Evolutionary conservation across 345 rosid species (phyloP).

Genomic region (Citrus mangshanensis): DNA sequence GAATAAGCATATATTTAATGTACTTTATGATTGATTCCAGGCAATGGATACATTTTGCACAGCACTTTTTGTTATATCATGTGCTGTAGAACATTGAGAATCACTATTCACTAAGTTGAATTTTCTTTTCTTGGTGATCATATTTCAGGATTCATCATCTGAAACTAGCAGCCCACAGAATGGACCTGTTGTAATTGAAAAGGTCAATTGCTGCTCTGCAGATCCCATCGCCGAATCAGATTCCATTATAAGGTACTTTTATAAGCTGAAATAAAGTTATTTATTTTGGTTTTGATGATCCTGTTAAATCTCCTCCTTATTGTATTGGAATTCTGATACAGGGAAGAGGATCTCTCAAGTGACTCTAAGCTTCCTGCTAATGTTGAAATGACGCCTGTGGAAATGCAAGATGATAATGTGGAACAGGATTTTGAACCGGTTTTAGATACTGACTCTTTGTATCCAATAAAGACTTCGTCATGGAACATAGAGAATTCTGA

Average conservation of each 20-base stretch:
- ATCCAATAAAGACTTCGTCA: conserved; percentile 33
- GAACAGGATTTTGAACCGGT: conserved; percentile 30
- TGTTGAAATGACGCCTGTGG: conserved; percentile 40
- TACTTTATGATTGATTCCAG: neutral
- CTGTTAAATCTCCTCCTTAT: conserved; percentile 15
- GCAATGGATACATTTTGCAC: neutral
- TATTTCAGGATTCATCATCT: conserved; percentile 50
- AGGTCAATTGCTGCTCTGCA: conserved; percentile 35
- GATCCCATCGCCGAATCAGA: conserved; percentile 29
- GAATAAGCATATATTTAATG: neutral
- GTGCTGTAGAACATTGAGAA: neutral
- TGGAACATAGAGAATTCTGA: conserved; percentile 62
- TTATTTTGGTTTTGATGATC: conserved; percentile 19
- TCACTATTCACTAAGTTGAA: neutral
- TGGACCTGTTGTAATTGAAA: conserved; percentile 49
- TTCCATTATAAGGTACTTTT: conserved; percentile 48
- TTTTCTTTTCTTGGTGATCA: neutral
- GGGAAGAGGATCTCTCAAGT: conserved; percentile 40
- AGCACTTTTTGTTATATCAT: neutral
- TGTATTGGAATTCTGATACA: conserved; percentile 27
- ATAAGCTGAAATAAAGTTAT: conserved; percentile 7
- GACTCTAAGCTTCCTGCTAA: conserved; percentile 32
- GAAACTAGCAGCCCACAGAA: conserved; percentile 53
- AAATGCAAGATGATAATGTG: conserved; percentile 29
- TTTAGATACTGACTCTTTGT: conserved; percentile 29